Evolutionary conservation across 2,329 filamentous ascomycete species (phyloP).

Genomic region (Akanthomyces muscarius): DNA sequence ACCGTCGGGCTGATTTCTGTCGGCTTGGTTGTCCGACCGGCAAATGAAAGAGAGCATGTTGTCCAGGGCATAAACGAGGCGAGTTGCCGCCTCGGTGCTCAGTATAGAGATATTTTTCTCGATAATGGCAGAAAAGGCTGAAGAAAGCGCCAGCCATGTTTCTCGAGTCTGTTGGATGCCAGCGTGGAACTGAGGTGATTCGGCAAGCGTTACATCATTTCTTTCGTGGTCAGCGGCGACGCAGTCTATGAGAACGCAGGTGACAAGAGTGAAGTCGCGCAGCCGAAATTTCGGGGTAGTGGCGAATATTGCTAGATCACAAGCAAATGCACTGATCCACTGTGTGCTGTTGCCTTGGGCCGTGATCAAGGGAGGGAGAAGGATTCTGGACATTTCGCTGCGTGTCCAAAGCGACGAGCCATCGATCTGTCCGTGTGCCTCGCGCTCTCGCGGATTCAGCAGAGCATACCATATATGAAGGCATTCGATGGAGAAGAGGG

Average conservation of each 20-base stretch:
- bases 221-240: neutral
- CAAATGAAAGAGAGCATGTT: conserved; percentile 35
- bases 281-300: neutral
- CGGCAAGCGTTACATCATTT: neutral
- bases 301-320: neutral
- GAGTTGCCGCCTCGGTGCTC: conserved; percentile 39
- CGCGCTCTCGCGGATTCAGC: neutral
- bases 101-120: conserved; percentile 55
- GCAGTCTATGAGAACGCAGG: conserved; percentile 4
- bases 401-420: neutral
- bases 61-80: conserved; percentile 38
- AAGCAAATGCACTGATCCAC: conserved; percentile 3
- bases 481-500: neutral
- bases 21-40: conserved; percentile 27
- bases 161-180: neutral
- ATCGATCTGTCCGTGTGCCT: neutral
- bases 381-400: neutral
- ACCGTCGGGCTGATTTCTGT: neutral
- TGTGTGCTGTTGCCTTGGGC: neutral
- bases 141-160: conserved; percentile 1
- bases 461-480: conserved; percentile 5
- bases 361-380: neutral
- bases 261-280: neutral
- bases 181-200: too few relatives aligned
- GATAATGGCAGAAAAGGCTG: conserved; percentile 31